phyloP scores from a whole-genome alignment of 2,329 filamentous ascomycete genomes.

The Bimuria novae-zelandiae region DNA sequence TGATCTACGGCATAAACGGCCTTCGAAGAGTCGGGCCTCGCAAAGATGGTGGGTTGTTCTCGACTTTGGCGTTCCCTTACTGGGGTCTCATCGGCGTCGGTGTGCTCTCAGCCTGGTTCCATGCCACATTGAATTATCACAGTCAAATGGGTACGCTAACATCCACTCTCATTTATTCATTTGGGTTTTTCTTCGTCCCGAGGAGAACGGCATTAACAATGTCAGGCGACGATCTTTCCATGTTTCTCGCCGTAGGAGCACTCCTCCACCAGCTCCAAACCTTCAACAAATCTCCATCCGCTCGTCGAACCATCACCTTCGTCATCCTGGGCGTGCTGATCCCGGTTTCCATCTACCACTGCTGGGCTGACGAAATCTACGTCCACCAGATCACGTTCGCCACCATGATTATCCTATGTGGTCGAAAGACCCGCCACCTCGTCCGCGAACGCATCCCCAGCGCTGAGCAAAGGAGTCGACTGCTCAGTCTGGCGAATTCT shows the following conservation, averaged over 20 bases:
- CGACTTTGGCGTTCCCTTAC: slow-evolving; percentile 46
- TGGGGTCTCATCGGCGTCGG: slow-evolving; percentile 51
- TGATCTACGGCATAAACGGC: slow-evolving; percentile 43
- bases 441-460: slow-evolving; percentile 34
- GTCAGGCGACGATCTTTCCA: slow-evolving; percentile 61
- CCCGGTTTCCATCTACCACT: slow-evolving; percentile 43
- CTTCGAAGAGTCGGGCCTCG: slow-evolving; percentile 31
- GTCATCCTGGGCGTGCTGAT: slow-evolving; percentile 36
- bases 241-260: slow-evolving; percentile 59
- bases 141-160: slow-evolving; percentile 51
- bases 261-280: slow-evolving; percentile 58
- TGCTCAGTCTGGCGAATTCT: slow-evolving; percentile 33
- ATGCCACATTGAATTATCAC: slow-evolving; percentile 52
- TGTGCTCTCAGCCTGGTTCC: slow-evolving; percentile 49
- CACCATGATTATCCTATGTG: slow-evolving; percentile 48
- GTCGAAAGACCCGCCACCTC: slow-evolving; percentile 30
- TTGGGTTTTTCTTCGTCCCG: no score
- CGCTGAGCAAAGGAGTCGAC: slow-evolving; percentile 23
- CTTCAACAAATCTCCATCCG: slow-evolving; percentile 36
- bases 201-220: not conserved
- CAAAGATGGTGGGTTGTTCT: slow-evolving; percentile 36
- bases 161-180: not conserved
- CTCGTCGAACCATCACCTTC: slow-evolving; percentile 31
- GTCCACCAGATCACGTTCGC: slow-evolving; percentile 47
- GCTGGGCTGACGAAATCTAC: slow-evolving; percentile 47